phyloP scores from a whole-genome alignment of 257 asterid genomes.

The Penstemon barbatus region DNA sequence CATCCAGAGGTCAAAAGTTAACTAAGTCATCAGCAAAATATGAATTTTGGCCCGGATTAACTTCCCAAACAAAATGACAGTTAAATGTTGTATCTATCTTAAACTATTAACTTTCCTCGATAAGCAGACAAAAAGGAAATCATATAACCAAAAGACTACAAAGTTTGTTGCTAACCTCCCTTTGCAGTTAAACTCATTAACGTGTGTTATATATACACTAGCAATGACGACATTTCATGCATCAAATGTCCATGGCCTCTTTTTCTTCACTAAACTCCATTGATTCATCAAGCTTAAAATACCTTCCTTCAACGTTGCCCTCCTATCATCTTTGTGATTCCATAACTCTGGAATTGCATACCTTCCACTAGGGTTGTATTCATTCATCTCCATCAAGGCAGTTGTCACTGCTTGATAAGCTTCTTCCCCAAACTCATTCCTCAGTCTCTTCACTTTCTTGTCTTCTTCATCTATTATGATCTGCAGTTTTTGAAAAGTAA shows the following conservation, averaged over 20 bases:
- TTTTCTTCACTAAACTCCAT: constrained; percentile 41
- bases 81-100: too few species aligned
- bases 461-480: constrained; percentile 52
- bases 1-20: too few species aligned
- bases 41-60: too few species aligned
- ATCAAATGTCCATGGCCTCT: constrained; percentile 21
- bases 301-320: constrained; percentile 68
- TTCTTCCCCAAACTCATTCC: constrained; percentile 44
- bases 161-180: not conserved
- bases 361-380: constrained; percentile 67
- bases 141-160: too few species aligned
- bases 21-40: too few species aligned
- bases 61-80: too few species aligned
- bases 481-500: constrained; percentile 26
- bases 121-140: too few species aligned
- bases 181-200: not conserved
- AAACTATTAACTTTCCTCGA: too few species aligned
- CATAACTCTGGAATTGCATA: constrained; percentile 61
- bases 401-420: constrained; percentile 56
- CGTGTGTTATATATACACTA: not conserved
- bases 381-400: constrained; percentile 54
- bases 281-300: constrained; percentile 39
- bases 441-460: constrained; percentile 41
- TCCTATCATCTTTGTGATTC: constrained; percentile 46
- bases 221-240: not conserved